A percentile compares a stretch with the other conserved stretches of the same genome.
Evolutionary conservation across 129 eudicot species (phyloP).

Genomic region (Kitagawia praeruptora): DNA sequence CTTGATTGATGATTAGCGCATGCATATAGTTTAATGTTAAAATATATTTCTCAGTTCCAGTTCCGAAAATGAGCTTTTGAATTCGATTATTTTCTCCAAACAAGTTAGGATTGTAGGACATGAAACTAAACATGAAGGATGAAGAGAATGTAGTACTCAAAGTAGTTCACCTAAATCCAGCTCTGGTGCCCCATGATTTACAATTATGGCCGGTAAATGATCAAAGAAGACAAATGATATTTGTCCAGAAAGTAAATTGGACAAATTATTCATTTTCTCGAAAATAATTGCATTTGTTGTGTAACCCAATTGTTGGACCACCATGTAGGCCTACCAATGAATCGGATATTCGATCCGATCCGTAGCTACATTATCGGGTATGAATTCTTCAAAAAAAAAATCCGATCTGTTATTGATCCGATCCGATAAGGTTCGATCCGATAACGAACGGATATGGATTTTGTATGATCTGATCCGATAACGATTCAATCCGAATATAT

Average conservation of each 20-base stretch:
- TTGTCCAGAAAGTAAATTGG: neutral
- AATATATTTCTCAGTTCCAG: too few species aligned
- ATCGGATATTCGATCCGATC: too few species aligned
- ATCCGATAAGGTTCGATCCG: too few species aligned
- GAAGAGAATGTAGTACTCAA: neutral
- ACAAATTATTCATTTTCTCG: neutral
- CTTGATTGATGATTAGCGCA: too few species aligned
- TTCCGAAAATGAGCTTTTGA: neutral
- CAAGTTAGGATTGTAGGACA: neutral
- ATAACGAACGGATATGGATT: too few species aligned
- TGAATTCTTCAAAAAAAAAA: too few species aligned
- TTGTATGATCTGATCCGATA: too few species aligned
- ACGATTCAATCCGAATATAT: too few species aligned
- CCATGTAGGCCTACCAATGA: neutral
- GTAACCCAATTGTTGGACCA: neutral
- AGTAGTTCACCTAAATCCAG: neutral
- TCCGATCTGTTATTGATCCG: too few species aligned
- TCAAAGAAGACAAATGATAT: neutral
- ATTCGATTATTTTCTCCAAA: too few species aligned
- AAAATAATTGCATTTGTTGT: constrained; percentile 6
- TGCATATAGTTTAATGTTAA: too few species aligned
- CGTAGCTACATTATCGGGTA: too few species aligned
- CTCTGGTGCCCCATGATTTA: neutral
- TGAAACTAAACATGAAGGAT: neutral
- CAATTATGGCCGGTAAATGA: neutral